Evolutionary conservation across 169 alveolate genomes (phyloP), one percentile per base, ranked within the genome.

Genomic region (Babesia sp.): DNA sequence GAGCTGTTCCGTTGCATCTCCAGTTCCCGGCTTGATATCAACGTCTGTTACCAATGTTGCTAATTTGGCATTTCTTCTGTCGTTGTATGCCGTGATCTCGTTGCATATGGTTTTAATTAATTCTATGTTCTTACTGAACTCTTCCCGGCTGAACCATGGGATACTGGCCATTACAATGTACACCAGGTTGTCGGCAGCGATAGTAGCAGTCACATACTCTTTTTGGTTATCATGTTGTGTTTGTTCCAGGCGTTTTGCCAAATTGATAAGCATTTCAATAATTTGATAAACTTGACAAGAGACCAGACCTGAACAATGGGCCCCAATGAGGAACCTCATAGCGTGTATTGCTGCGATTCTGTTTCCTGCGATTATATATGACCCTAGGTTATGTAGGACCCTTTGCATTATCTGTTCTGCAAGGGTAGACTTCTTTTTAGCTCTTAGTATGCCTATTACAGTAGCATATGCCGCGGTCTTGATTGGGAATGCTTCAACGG

Each of bases 401-500:
- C 71, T 75, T 76, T 80, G 84, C 56, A 31, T 61, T 29, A 80
- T 55, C 9, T 33, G 58, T 37, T 80, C 83, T 5, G 69, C 68
- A 22, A 80, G 55, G 31, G 18, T 41, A 0, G 59, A 41, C 56
- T 22, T 61, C 20, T 48, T 61, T 11, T 71, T 69, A 3, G 71
- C 71, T 37, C 44, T 59, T 29, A 80, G 60, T 2, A 80, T 14
- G 28, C 84, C 88, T 7, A 71, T 53, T 33, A 80, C 69, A 42
- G 84, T 80, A 14, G 84, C 88, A 46, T 80, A 80, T 11, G 86
- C 86, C 28, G 59, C 88, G 8, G 88, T 80, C 64, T 80, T 80
- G 24, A 80, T 39, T 20, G 88, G 83, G 58, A 80, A 80, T 12
- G 77, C 63, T 45, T 71, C 83, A 1, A 80, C 84, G 42, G 71